These are phyloP conservation scores for Xylariaceae sp. DNA, from an alignment of 2,329 filamentous ascomycete species.

Conservation along the genomic window DNA sequence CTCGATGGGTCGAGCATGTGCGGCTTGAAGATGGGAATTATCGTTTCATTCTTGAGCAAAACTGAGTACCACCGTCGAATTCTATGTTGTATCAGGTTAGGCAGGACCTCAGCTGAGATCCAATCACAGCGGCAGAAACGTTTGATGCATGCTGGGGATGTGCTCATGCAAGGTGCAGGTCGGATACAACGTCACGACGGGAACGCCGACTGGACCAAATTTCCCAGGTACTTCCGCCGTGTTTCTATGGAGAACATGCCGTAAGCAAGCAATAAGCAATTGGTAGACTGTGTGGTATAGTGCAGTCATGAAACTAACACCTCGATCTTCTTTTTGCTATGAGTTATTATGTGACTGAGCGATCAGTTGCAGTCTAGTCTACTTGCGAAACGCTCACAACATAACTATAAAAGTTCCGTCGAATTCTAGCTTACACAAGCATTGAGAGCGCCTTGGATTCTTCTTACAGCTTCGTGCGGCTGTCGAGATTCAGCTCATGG, in stretches of 20 bases:
- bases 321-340: not conserved
- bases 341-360: too few relatives aligned
- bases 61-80: not conserved
- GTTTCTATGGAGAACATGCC: conserved; percentile 6
- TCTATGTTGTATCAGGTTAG: not conserved
- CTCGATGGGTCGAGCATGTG: too few relatives aligned
- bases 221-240: conserved; percentile 8
- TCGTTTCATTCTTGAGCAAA: not conserved
- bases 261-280: too few relatives aligned
- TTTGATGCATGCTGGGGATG: conserved; percentile 6
- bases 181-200: conserved; percentile 21
- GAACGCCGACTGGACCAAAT: conserved; percentile 23
- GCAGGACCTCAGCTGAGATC: not conserved
- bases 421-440: too few relatives aligned
- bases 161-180: conserved; percentile 20
- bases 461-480: conserved; percentile 16
- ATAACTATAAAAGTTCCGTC: too few relatives aligned
- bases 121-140: conserved; percentile 1
- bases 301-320: conserved; percentile 12
- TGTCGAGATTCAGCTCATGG: conserved; percentile 13
- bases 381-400: too few relatives aligned
- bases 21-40: not conserved
- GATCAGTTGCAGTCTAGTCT: too few relatives aligned
- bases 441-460: too few relatives aligned
- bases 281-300: conserved; percentile 3